Evolutionary conservation across 1,139 yeast genomes (phyloP), one percentile per base, ranked within the genome.

Genomic region (Debaryomyces sp.): DNA sequence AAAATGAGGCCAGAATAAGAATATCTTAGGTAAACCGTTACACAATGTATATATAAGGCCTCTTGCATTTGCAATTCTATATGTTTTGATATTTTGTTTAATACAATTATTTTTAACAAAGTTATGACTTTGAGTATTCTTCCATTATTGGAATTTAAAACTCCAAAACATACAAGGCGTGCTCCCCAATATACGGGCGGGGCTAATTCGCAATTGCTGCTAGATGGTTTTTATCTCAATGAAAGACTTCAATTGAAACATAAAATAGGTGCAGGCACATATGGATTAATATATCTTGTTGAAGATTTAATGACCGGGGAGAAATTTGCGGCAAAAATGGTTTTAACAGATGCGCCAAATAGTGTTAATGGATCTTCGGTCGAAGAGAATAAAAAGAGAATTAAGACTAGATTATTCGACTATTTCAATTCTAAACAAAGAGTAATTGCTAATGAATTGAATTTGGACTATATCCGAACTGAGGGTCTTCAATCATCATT

Each of bases 221-320:
- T 70, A 29, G 61, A 64, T 49, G 72, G 71, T 0, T 59, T 54
- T 48, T 57, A 58, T 51, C 48, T 61, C 17, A 59, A 51, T 41
- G 50, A 53, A 13, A 57, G 61, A 15, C 54, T 59, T 26, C 60
- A 58, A 44, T 73, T 87, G 36, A 62, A 77, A 46, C 70, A 70
- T 48, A 82, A 84, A 52, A 78, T 89, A n/a, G 97, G 97, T 13
- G 82, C 95, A 1, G 97, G 97, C 35, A 91, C 96, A 21, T 90
- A 87, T 62, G 97, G 97, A 2, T 75, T 88, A 27, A 96, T 91
- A 12, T 90, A 87, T 68, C 75, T 82, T 15, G 92, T 90, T 6
- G 70, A 76, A 55, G 87, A 89, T 62, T 55, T 76, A 13, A 58
- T 57, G 43, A 77, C 85, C 0, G 77, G 79, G 27, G 64, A 73